A percentile compares a stretch with the other conserved stretches of the same genome.
phyloP scores from a whole-genome alignment of 2,329 filamentous ascomycete genomes.

The Calonectria hongkongensis region DNA sequence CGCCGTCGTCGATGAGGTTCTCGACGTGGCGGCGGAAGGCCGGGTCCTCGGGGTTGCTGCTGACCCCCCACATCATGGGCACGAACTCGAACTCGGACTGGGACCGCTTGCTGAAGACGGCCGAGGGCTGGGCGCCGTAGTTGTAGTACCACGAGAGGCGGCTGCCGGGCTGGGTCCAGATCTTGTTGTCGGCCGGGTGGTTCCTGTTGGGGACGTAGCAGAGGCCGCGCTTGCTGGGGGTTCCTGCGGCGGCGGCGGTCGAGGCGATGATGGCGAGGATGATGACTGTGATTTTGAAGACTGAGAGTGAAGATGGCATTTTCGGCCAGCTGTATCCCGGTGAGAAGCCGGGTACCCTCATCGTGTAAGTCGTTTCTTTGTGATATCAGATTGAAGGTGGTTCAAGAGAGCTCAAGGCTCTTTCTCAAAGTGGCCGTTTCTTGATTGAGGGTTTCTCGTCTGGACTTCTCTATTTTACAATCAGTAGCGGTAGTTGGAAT shows the following conservation, averaged over 20 bases:
- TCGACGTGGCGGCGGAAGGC: conserved; percentile 78
- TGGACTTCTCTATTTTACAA: neutral
- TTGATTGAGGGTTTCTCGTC: neutral
- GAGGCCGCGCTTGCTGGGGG: conserved; percentile 80
- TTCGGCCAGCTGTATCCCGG: neutral
- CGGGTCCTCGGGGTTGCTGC: conserved; percentile 68
- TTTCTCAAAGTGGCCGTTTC: neutral
- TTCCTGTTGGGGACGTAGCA: conserved; percentile 77
- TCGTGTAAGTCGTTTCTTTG: neutral
- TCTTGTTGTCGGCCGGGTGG: conserved; percentile 76
- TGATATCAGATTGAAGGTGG: neutral
- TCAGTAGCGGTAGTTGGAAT: neutral
- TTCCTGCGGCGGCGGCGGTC: conserved; percentile 54
- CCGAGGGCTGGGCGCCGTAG: conserved; percentile 76
- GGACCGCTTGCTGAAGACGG: conserved; percentile 67
- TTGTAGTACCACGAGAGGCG: conserved; percentile 92
- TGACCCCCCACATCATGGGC: conserved; percentile 86
- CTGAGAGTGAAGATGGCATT: conserved; percentile 39
- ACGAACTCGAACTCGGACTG: conserved; percentile 82
- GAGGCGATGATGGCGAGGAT: conserved; percentile 49
- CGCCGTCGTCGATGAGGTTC: conserved; percentile 68
- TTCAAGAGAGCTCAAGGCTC: neutral
- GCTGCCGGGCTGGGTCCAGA: conserved; percentile 75
- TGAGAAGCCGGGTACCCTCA: conserved; percentile 1
- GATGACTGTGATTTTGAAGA: conserved; percentile 43